Percentiles rank a stretch among this genome's conserved stretches.
phyloP scores from a whole-genome alignment of 305 asterid species.

The Fraxinus nigra region DNA sequence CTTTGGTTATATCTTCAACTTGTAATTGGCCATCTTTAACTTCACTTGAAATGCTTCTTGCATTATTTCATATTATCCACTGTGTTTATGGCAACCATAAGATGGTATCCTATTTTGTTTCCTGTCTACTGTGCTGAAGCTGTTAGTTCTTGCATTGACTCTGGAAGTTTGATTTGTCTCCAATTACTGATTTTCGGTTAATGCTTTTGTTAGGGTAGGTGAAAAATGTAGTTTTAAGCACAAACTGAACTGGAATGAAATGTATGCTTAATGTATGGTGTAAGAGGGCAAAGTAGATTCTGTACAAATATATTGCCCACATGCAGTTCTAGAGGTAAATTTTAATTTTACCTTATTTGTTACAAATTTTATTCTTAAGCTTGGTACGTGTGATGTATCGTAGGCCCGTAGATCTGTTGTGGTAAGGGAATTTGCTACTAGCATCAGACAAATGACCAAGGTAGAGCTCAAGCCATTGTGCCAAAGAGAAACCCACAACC shows the following conservation, averaged over 20 bases:
- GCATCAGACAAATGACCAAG: neutral
- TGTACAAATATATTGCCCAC: too few relatives aligned
- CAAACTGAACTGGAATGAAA: neutral
- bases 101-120: too few relatives aligned
- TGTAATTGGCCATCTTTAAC: too few relatives aligned
- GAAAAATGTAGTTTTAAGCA: neutral
- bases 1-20: too few relatives aligned
- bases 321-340: too few relatives aligned
- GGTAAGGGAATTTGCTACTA: neutral
- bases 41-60: too few relatives aligned
- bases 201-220: neutral
- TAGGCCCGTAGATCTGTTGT: neutral
- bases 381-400: neutral
- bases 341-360: too few relatives aligned
- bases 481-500: too few relatives aligned
- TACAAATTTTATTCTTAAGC: neutral
- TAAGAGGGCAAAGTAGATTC: neutral
- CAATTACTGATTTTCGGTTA: conserved; percentile 15
- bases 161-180: neutral
- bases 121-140: too few relatives aligned
- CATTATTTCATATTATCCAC: too few relatives aligned
- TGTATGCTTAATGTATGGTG: neutral
- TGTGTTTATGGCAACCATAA: too few relatives aligned
- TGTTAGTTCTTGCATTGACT: too few relatives aligned
- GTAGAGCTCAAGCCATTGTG: neutral